Conservation (phyloP, 495 filamentous ascomycete species). For the Neurospora tetrasperma region DNA sequence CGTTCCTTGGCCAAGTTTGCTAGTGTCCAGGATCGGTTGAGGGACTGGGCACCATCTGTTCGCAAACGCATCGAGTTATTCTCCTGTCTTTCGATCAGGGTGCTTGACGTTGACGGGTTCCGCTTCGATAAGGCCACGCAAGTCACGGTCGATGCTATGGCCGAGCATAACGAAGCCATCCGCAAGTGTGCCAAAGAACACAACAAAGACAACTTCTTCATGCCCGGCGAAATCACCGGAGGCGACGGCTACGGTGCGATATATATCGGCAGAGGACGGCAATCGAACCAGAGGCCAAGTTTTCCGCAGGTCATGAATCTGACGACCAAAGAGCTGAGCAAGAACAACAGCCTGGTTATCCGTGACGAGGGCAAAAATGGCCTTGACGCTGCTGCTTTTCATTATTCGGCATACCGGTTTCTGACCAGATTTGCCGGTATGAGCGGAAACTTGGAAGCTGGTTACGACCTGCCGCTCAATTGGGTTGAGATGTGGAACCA, state of each 20-base stretch:
- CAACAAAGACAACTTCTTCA: conserved; percentile 56
- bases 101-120: conserved; percentile 58
- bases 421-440: conserved; percentile 57
- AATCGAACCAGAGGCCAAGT: conserved; percentile 41
- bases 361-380: conserved; percentile 43
- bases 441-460: conserved; percentile 51
- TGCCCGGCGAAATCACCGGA: conserved; percentile 54
- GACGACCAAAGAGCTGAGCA: conserved; percentile 31
- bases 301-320: conserved; percentile 36
- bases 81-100: conserved; percentile 55
- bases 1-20: conserved; percentile 58
- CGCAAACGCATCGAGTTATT: conserved; percentile 49
- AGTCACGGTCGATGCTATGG: conserved; percentile 52
- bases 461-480: conserved; percentile 47
- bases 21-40: conserved; percentile 63
- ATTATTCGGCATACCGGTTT: conserved; percentile 60
- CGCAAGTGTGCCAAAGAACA: conserved; percentile 45
- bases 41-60: conserved; percentile 58
- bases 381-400: conserved; percentile 57
- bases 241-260: conserved; percentile 54
- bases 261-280: conserved; percentile 54
- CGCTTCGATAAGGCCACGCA: conserved; percentile 59
- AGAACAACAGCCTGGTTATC: conserved; percentile 26
- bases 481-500: conserved; percentile 53
- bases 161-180: conserved; percentile 42